Evolutionary conservation across 768 basidiomycete species (phyloP).

Genomic region (Leucocoprinus leucothites): DNA sequence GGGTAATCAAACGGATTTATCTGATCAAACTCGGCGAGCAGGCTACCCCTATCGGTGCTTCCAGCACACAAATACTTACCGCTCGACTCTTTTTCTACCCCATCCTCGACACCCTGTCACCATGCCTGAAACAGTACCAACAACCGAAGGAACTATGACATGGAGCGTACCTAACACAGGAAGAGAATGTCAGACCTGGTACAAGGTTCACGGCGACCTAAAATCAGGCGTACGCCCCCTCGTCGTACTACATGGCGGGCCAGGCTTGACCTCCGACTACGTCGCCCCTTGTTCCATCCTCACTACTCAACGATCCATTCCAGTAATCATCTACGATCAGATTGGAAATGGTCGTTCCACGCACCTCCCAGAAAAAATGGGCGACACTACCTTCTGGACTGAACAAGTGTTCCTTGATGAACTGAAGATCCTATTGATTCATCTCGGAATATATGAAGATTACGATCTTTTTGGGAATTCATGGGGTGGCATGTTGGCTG

Average conservation of each 20-base stretch:
- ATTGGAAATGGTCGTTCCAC: slow-evolving; percentile 53
- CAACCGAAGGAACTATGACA: slow-evolving; percentile 6
- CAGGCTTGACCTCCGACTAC: slow-evolving; percentile 42
- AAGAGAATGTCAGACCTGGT: slow-evolving; percentile 38
- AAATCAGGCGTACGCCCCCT: slow-evolving; percentile 35
- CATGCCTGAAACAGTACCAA: too few relatives aligned
- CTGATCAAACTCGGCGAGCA: too few relatives aligned
- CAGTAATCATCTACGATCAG: slow-evolving; percentile 56
- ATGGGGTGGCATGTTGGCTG: slow-evolving; percentile 49
- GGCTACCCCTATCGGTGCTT: too few relatives aligned
- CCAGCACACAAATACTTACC: too few relatives aligned
- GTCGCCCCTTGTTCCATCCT: slow-evolving; percentile 38
- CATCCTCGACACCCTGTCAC: too few relatives aligned
- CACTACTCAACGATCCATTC: slow-evolving; percentile 30
- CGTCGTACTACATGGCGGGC: slow-evolving; percentile 53
- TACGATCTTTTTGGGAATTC: slow-evolving; percentile 53
- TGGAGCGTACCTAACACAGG: neutral
- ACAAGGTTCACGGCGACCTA: slow-evolving; percentile 46
- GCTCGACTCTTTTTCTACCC: too few relatives aligned
- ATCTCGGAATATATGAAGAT: slow-evolving; percentile 39
- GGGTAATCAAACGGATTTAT: too few relatives aligned
- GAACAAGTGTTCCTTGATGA: slow-evolving; percentile 48
- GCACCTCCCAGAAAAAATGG: slow-evolving; percentile 45
- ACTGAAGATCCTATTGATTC: slow-evolving; percentile 41
- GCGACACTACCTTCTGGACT: slow-evolving; percentile 45